Evolutionary conservation across 495 filamentous ascomycete species (phyloP).

Genomic region (Neurospora africana): DNA sequence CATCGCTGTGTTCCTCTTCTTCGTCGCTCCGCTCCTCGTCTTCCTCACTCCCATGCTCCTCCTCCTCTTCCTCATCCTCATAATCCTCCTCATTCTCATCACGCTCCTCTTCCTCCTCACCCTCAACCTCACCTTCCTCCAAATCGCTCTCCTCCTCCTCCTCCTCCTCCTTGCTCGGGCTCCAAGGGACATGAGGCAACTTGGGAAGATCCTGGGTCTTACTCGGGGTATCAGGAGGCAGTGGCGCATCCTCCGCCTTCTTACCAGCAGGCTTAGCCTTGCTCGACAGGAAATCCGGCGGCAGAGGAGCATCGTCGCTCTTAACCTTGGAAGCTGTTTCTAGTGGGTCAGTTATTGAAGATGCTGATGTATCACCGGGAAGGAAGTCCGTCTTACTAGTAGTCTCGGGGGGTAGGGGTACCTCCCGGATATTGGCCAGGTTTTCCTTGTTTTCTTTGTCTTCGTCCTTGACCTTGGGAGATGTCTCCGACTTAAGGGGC

Average conservation of each 20-base stretch:
- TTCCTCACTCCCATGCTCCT: conserved; percentile 10
- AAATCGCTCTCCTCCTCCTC: conserved; percentile 8
- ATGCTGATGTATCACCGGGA: conserved; percentile 57
- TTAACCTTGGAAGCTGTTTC: conserved; percentile 24
- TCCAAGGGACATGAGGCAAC: conserved; percentile 17
- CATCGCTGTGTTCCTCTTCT: conserved; percentile 32
- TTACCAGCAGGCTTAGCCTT: conserved; percentile 7
- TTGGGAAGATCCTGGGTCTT: conserved; percentile 6
- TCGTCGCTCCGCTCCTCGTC: conserved; percentile 21
- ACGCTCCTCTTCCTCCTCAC: conserved; percentile 19
- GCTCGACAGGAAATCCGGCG: conserved; percentile 6
- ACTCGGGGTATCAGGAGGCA: conserved; percentile 13
- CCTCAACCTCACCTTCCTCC: conserved; percentile 22
- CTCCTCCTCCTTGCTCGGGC: conserved; percentile 14
- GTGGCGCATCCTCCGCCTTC: conserved; percentile 9
- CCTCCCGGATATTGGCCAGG: conserved; percentile 30
- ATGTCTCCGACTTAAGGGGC: neutral
- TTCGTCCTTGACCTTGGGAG: conserved; percentile 30
- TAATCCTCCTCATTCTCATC: conserved; percentile 24
- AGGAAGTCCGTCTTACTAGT: conserved; percentile 57
- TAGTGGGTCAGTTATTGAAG: conserved; percentile 40
- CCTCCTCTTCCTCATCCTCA: conserved; percentile 23
- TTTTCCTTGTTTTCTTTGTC: conserved; percentile 20
- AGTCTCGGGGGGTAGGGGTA: conserved; percentile 66
- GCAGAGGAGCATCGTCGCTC: conserved; percentile 20